phyloP scores from a whole-genome alignment of 2,329 filamentous ascomycete species.

The Colletotrichum spaethianum region DNA sequence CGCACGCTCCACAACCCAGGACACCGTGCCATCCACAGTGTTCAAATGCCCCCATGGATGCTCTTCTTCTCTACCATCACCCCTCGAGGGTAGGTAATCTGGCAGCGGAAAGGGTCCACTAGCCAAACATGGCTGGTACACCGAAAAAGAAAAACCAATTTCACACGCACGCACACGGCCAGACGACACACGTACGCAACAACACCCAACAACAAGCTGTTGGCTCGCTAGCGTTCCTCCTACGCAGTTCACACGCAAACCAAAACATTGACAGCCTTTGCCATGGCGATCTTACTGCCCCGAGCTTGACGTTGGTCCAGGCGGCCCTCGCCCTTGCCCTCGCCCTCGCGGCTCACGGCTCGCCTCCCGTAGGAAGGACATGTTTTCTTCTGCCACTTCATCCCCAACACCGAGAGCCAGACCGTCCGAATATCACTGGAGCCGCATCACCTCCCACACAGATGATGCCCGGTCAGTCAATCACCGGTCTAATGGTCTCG shows the following conservation, averaged over 20 bases:
- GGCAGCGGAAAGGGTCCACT: slow-evolving; percentile 7
- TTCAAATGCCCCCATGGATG: not conserved
- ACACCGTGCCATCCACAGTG: slow-evolving; percentile 30
- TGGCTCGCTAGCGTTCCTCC: slow-evolving; percentile 4
- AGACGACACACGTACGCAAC: slow-evolving; percentile 2
- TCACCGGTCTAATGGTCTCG: slow-evolving; percentile 6
- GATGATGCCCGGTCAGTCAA: not conserved
- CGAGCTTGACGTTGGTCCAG: not conserved
- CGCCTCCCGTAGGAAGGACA: not conserved
- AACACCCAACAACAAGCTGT: not conserved
- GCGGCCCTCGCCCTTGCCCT: not conserved
- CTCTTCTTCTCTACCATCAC: slow-evolving; percentile 13
- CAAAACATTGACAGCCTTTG: slow-evolving; percentile 18
- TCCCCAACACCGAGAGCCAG: not conserved
- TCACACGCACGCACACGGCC: slow-evolving; percentile 1
- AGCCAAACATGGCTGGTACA: slow-evolving; percentile 27
- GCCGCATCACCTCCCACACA: not conserved
- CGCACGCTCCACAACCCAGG: slow-evolving; percentile 31
- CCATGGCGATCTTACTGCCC: not conserved
- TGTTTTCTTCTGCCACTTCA: slow-evolving; percentile 10
- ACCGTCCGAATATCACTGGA: not conserved
- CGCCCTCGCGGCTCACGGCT: slow-evolving; percentile 1
- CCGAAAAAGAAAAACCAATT: not conserved
- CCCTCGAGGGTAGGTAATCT: slow-evolving; percentile 1
- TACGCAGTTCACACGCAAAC: slow-evolving; percentile 20